Base-by-base conservation (phyloP, 2,329 filamentous ascomycete species). In the Verticillium albo-atrum region DNA sequence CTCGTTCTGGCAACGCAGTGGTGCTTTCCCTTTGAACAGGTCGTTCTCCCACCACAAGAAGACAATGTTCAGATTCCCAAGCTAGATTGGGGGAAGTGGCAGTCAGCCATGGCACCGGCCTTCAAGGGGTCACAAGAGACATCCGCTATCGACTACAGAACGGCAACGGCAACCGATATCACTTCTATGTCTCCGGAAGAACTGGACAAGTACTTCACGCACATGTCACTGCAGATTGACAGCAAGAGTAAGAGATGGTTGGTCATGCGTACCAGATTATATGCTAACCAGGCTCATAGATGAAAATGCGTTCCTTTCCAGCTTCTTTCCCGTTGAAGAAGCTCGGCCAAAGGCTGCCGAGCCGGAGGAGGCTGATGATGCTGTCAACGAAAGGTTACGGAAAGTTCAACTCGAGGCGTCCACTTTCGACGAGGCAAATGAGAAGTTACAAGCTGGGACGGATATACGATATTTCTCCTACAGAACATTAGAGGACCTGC, bases 1-100 rank as follows among this genome's bases (percentile, higher is more conserved):
- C 72, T 97, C 3, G 77, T 97, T 2, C 80, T 96, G 15, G 86
- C 89, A 4, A 86, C 89, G 3, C 97, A 97, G 67, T 72, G 97
- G 2, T 79, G 89, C 23, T 92, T 91, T 66, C 91, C 94, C 0
- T 85, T 97, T 52, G 86, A 91, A 67, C 76, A 77, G 25, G 67
- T 80, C 14, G 71, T 78, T 57, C 42, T 57, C 82, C 81, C 7
- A 72, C 69, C 35, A 79, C 77, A 20, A 15, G 74, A 76, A 10
- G 88, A 91, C 60, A 28, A 35, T 23, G 70, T 57, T 62, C 68
- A 50, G 56, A 34, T 28, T 66, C 82, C 86, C 1, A 72, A 74
- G 23, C 77, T 97, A 58, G 78, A 94, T 68, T 98, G 94, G 94
- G 63, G 73, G 0, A 74, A 73, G 30, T 98, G 94, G 94, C 75